These are phyloP conservation scores for Powellomyces hirtus DNA, from an alignment of 192 early-diverging fungal species.

Conservation along the genomic window DNA sequence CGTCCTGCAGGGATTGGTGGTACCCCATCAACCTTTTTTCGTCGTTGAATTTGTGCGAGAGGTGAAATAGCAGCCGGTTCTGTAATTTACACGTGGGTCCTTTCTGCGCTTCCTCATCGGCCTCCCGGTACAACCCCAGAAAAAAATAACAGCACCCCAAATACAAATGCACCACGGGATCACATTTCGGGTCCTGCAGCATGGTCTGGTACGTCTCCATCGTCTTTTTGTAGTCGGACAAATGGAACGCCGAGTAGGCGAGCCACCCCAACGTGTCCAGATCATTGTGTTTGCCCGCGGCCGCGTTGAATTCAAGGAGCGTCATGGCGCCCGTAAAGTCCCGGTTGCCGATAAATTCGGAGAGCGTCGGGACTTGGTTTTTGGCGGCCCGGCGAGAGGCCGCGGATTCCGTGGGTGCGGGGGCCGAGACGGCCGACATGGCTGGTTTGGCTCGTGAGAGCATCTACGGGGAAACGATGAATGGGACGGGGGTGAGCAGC, in stretches of 20 bases:
- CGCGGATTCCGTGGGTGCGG: not conserved
- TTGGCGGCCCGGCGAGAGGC: constrained; percentile 34
- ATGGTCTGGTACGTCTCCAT: constrained; percentile 54
- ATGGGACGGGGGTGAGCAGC: too few species aligned
- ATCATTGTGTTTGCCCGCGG: constrained; percentile 44
- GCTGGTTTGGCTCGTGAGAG: constrained; percentile 61
- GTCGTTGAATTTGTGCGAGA: constrained; percentile 66
- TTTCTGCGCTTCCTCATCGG: constrained; percentile 57
- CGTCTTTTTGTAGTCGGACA: constrained; percentile 54
- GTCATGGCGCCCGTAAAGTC: constrained; percentile 61
- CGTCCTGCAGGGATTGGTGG: constrained; percentile 60
- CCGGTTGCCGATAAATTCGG: constrained; percentile 50
- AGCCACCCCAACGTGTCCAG: constrained; percentile 49
- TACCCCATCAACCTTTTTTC: constrained; percentile 64
- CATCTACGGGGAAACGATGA: constrained; percentile 45
- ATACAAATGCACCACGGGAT: constrained; percentile 53
- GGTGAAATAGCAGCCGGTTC: constrained; percentile 59
- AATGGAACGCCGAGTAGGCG: constrained; percentile 54
- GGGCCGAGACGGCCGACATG: constrained; percentile 2
- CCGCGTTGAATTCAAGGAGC: constrained; percentile 55
- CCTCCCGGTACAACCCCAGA: constrained; percentile 60
- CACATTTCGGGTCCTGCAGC: constrained; percentile 39
- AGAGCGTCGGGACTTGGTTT: constrained; percentile 52
- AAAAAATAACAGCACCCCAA: constrained; percentile 60
- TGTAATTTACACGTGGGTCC: constrained; percentile 62